Conservation (phyloP, 1,284 basidiomycete genomes). For the Ustilago cynodontis region DNA sequence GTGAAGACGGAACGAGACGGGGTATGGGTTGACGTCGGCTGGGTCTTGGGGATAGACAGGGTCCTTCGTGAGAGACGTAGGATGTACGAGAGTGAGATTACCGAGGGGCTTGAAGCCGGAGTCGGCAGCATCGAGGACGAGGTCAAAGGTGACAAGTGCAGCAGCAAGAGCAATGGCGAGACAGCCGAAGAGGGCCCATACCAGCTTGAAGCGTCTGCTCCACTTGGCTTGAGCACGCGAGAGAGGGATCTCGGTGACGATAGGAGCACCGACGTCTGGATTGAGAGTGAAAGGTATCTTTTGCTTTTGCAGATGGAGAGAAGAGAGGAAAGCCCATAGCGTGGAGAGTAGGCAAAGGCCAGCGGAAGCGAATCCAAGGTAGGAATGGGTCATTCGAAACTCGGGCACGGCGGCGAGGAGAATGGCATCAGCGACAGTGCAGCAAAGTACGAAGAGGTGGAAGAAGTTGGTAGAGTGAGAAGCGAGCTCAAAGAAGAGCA, state of each 20-base stretch:
- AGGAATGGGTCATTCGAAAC: conserved; percentile 44
- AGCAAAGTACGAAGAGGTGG: conserved; percentile 44
- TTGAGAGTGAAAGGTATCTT: conserved; percentile 41
- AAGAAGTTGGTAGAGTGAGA: conserved; percentile 49
- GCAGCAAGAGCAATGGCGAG: conserved; percentile 28
- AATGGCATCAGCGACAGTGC: conserved; percentile 30
- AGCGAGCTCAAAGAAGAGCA: conserved; percentile 59
- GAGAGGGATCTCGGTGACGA: conserved; percentile 44
- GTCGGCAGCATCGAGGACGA: conserved; percentile 54
- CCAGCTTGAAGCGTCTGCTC: conserved; percentile 45
- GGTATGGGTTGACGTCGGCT: conserved; percentile 38
- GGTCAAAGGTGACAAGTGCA: conserved; percentile 50
- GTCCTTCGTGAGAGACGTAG: conserved; percentile 33
- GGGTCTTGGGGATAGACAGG: conserved; percentile 45
- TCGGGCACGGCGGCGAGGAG: conserved; percentile 40
- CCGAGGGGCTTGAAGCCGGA: conserved; percentile 48
- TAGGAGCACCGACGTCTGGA: conserved; percentile 39
- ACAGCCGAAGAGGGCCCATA: conserved; percentile 45
- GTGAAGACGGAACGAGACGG: conserved; percentile 52
- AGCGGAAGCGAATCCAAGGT: conserved; percentile 40
- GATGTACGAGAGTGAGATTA: conserved; percentile 46
- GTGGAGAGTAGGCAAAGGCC: conserved; percentile 38
- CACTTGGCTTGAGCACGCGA: conserved; percentile 49
- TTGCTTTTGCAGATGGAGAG: conserved; percentile 33
- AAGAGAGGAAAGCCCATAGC: conserved; percentile 46